Conservation (phyloP, 2,329 filamentous ascomycete genomes). For the Claviceps sp. region DNA sequence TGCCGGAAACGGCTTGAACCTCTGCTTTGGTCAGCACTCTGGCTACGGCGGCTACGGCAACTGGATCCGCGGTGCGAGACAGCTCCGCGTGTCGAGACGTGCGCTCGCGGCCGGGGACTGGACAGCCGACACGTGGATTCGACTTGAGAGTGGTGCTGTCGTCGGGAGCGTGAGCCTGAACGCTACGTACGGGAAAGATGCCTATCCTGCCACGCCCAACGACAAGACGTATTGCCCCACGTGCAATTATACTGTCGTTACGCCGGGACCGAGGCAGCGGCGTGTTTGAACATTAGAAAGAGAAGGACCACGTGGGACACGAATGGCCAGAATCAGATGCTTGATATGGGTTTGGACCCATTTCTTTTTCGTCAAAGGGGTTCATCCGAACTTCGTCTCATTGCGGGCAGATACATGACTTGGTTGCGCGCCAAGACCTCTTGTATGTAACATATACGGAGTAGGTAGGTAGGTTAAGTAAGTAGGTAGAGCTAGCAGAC, state of each 20-base stretch:
- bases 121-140: constrained; percentile 45
- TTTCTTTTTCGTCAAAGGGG: too few relatives aligned
- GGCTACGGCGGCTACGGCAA: constrained; percentile 58
- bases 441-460: too few relatives aligned
- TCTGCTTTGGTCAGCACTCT: constrained; percentile 51
- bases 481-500: too few relatives aligned
- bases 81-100: constrained; percentile 35
- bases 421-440: too few relatives aligned
- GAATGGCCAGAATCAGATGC: too few relatives aligned
- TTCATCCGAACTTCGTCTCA: too few relatives aligned
- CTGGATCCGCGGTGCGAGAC: constrained; percentile 47
- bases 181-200: constrained; percentile 42
- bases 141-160: constrained; percentile 40
- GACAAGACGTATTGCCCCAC: constrained; percentile 18
- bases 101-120: constrained; percentile 18
- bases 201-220: constrained; percentile 32
- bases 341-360: too few relatives aligned
- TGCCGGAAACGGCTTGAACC: constrained; percentile 29
- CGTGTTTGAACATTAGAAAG: neutral
- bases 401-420: too few relatives aligned
- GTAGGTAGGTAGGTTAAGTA: too few relatives aligned
- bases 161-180: constrained; percentile 43
- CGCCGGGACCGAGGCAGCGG: constrained; percentile 6
- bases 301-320: neutral
- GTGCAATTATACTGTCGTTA: constrained; percentile 8